These are phyloP conservation scores for Calonectria hawksworthii DNA, from an alignment of 2,329 filamentous ascomycete genomes.

Conservation along the genomic window DNA sequence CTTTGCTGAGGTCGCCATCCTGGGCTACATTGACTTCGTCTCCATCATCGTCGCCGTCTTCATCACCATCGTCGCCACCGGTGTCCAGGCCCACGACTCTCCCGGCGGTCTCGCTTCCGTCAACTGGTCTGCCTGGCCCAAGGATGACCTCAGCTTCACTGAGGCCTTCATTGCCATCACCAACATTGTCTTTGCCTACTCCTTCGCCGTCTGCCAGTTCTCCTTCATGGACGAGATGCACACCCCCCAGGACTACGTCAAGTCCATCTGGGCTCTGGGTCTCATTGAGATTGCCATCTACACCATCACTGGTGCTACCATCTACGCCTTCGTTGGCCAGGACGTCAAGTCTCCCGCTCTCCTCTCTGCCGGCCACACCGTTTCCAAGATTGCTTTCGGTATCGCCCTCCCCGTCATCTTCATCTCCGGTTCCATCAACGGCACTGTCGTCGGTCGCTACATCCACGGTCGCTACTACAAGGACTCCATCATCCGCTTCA, in stretches of 20 bases:
- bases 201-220: constrained; percentile 24
- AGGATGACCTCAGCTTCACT: constrained; percentile 57
- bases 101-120: not conserved
- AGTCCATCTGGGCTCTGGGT: constrained; percentile 70
- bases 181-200: constrained; percentile 59
- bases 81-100: not conserved
- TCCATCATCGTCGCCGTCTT: constrained; percentile 70
- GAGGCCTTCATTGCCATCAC: constrained; percentile 69
- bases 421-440: constrained; percentile 71
- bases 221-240: constrained; percentile 32
- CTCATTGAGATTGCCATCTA: constrained; percentile 72
- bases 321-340: constrained; percentile 75
- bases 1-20: constrained; percentile 52
- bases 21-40: constrained; percentile 59
- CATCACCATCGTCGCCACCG: constrained; percentile 33
- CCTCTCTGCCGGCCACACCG: constrained; percentile 66
- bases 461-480: constrained; percentile 54
- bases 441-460: constrained; percentile 54
- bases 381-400: constrained; percentile 75
- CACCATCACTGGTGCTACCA: constrained; percentile 72
- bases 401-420: constrained; percentile 66
- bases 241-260: constrained; percentile 55
- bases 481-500: constrained; percentile 52
- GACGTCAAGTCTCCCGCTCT: constrained; percentile 74
- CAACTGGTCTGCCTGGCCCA: constrained; percentile 53